Evolutionary conservation across 2,329 filamentous ascomycete genomes (phyloP).

Genomic region (Fusarium concolor): DNA sequence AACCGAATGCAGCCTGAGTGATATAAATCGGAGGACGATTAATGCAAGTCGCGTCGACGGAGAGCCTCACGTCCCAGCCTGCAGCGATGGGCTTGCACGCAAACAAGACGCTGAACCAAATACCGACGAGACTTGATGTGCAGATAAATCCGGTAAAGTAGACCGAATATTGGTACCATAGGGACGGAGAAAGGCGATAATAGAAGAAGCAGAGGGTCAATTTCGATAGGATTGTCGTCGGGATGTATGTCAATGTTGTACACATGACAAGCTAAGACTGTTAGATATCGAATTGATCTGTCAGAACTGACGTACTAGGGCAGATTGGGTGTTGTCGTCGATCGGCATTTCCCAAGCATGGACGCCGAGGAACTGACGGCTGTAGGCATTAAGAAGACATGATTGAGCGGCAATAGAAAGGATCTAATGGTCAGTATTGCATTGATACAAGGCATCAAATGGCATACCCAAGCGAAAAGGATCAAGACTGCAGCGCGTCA

Average conservation of each 20-base stretch:
- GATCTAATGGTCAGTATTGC: neutral
- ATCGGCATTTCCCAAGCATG: slow-evolving; percentile 24
- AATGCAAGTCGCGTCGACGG: neutral
- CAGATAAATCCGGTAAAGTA: slow-evolving; percentile 6
- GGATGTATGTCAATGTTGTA: slow-evolving; percentile 4
- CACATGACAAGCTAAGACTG: slow-evolving; percentile 10
- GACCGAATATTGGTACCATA: slow-evolving; percentile 17
- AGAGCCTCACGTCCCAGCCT: slow-evolving; percentile 11
- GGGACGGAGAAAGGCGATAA: slow-evolving; percentile 12
- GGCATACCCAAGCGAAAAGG: slow-evolving; percentile 9
- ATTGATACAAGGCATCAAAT: rapidly evolving
- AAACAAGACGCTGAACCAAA: slow-evolving; percentile 21
- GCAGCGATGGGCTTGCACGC: slow-evolving; percentile 4
- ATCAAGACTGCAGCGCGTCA: neutral
- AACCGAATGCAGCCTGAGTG: slow-evolving; percentile 14
- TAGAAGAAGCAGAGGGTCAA: slow-evolving; percentile 24
- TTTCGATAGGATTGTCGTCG: slow-evolving; percentile 15
- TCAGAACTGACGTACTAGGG: neutral
- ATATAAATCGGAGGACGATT: slow-evolving; percentile 18
- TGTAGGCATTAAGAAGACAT: slow-evolving; percentile 16
- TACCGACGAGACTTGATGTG: neutral
- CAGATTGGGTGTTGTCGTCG: slow-evolving; percentile 1
- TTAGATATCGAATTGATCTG: neutral
- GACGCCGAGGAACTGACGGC: slow-evolving; percentile 5
- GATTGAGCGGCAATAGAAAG: slow-evolving; percentile 13